Conservation (phyloP, 805 yeast species). For the Komagataella pseudopastoris region DNA sequence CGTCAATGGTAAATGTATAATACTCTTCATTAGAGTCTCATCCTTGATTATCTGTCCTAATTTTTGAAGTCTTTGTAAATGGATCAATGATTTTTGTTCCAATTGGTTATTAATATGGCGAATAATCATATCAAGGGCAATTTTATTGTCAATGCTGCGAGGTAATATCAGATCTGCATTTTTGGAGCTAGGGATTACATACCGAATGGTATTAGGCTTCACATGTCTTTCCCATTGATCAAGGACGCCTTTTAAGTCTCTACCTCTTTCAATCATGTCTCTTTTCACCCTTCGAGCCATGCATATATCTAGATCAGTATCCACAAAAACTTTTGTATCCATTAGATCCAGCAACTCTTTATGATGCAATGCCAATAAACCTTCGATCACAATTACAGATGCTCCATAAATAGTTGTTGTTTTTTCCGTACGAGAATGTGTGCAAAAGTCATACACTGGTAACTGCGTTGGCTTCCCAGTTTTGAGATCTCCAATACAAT, state of each 20-base stretch:
- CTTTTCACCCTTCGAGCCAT: constrained; percentile 77
- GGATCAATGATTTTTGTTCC: constrained; percentile 47
- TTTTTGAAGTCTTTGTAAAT: constrained; percentile 45
- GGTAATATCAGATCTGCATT: constrained; percentile 87
- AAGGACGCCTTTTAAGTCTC: constrained; percentile 73
- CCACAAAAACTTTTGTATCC: constrained; percentile 84
- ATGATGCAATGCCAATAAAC: constrained; percentile 73
- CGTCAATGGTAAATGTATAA: constrained; percentile 24
- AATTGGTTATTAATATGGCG: constrained; percentile 69
- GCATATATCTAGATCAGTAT: constrained; percentile 88
- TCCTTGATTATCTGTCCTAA: constrained; percentile 31
- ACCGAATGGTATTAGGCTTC: constrained; percentile 78
- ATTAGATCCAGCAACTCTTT: constrained; percentile 54
- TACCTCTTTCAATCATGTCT: constrained; percentile 75
- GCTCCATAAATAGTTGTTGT: constrained; percentile 82
- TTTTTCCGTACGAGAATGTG: constrained; percentile 49
- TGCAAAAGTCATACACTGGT: constrained; percentile 55
- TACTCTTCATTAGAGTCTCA: constrained; percentile 1
- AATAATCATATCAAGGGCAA: constrained; percentile 71
- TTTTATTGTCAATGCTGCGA: constrained; percentile 68
- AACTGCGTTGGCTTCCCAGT: constrained; percentile 56
- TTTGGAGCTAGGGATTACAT: constrained; percentile 62
- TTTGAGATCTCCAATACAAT: constrained; percentile 52
- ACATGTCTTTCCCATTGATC: constrained; percentile 86
- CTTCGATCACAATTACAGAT: constrained; percentile 85